phyloP scores from a whole-genome alignment of 1,139 yeast species.

The Entelexis paramagnoliae region DNA sequence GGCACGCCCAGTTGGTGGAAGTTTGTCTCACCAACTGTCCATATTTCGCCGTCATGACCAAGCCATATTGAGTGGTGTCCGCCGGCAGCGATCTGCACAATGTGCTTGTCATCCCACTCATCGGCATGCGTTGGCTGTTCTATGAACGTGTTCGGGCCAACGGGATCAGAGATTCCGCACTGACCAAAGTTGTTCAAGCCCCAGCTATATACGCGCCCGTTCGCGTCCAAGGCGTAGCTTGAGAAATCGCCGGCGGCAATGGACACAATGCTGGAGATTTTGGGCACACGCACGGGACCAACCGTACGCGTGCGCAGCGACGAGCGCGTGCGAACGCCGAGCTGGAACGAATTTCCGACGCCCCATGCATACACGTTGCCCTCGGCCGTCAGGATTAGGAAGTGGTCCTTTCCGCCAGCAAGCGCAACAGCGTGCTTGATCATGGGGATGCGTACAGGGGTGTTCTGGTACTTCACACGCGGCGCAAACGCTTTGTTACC shows the following conservation, averaged over 20 bases:
- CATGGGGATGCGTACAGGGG: slow-evolving; percentile 55
- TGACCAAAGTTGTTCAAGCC: slow-evolving; percentile 96
- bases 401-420: slow-evolving; percentile 88
- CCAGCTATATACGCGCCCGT: slow-evolving; percentile 73
- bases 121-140: slow-evolving; percentile 59
- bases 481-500: slow-evolving; percentile 78
- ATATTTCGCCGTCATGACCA: slow-evolving; percentile 59
- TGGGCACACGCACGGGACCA: slow-evolving; percentile 29
- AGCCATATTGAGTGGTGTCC: slow-evolving; percentile 86
- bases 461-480: slow-evolving; percentile 50
- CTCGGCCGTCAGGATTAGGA: slow-evolving; percentile 67
- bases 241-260: slow-evolving; percentile 94
- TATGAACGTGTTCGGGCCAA: slow-evolving; percentile 58
- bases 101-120: slow-evolving; percentile 44
- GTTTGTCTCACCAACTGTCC: slow-evolving; percentile 83
- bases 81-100: slow-evolving; percentile 71
- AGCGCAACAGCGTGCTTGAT: slow-evolving; percentile 68
- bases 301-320: slow-evolving; percentile 29
- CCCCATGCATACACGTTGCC: slow-evolving; percentile 97
- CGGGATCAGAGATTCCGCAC: slow-evolving; percentile 66
- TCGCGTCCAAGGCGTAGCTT: slow-evolving; percentile 76
- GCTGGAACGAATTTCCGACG: slow-evolving; percentile 83
- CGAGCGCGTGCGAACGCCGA: slow-evolving; percentile 49
- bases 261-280: slow-evolving; percentile 46
- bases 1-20: slow-evolving; percentile 86